Evolutionary conservation across 148 eudicot species (phyloP).

Genomic region (Vaccinium corymbosum): DNA sequence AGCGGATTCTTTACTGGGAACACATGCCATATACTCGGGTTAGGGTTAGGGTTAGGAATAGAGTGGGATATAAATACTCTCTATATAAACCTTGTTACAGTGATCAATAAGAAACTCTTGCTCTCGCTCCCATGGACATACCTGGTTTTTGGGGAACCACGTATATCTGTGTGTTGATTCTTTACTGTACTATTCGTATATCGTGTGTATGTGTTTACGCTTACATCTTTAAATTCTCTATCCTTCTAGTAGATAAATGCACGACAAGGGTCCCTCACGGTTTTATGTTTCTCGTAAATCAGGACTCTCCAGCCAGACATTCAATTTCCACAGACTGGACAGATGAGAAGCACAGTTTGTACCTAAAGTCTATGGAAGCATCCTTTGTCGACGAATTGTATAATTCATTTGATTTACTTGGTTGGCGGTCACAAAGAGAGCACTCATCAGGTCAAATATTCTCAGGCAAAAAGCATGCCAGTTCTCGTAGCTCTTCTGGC

Average conservation of each 20-base stretch:
- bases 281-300: conserved; percentile 20
- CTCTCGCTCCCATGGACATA: too few relatives aligned
- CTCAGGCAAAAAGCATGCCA: conserved; percentile 23
- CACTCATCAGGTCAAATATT: conserved; percentile 30
- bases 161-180: too few relatives aligned
- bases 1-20: too few relatives aligned
- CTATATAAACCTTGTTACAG: too few relatives aligned
- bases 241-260: background rate
- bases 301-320: conserved; percentile 37
- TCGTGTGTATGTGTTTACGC: too few relatives aligned
- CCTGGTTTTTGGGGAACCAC: too few relatives aligned
- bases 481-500: conserved; percentile 25
- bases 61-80: too few relatives aligned
- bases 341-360: conserved; percentile 84
- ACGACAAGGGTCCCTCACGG: background rate
- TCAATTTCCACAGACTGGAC: conserved; percentile 62
- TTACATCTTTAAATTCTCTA: background rate
- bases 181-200: too few relatives aligned
- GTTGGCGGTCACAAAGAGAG: conserved; percentile 30
- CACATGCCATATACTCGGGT: too few relatives aligned
- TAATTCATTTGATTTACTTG: conserved; percentile 44
- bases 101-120: too few relatives aligned
- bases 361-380: conserved; percentile 83
- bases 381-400: conserved; percentile 77
- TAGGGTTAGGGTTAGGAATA: too few relatives aligned